A percentile compares a stretch with the other conserved stretches of the same genome.
Conservation (phyloP, 345 rosid species). For the Eutrema japonicum region DNA sequence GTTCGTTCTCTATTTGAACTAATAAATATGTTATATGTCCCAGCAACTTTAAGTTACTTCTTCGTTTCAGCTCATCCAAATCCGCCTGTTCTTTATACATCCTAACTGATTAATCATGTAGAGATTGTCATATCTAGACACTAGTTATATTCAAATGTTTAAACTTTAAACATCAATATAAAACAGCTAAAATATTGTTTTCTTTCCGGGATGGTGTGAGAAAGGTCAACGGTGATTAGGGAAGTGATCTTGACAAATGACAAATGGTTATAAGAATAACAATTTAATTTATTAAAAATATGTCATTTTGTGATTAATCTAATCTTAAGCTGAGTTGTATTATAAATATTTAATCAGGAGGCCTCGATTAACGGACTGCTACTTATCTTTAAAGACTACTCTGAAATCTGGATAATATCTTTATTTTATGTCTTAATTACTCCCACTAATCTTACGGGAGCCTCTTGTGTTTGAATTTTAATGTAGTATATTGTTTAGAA, state of each 20-base stretch:
- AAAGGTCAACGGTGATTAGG: constrained; percentile 36
- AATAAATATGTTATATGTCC: not conserved
- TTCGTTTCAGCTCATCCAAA: constrained; percentile 5
- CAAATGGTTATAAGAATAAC: constrained; percentile 26
- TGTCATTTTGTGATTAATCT: constrained; percentile 21
- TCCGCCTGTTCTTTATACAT: not conserved
- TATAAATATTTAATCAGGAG: constrained; percentile 8
- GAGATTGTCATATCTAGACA: constrained; percentile 28
- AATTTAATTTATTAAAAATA: constrained; percentile 2
- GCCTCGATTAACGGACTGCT: constrained; percentile 35
- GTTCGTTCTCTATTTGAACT: constrained; percentile 4
- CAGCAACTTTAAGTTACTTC: constrained; percentile 1
- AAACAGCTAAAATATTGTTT: constrained; percentile 24
- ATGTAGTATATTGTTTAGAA: constrained; percentile 9
- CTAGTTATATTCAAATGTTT: constrained; percentile 32
- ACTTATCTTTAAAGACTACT: constrained; percentile 26
- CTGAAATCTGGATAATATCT: constrained; percentile 12
- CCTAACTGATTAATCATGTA: constrained; percentile 19
- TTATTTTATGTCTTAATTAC: constrained; percentile 5
- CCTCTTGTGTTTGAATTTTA: constrained; percentile 24
- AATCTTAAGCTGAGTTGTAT: constrained; percentile 37
- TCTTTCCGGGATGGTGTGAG: constrained; percentile 26
- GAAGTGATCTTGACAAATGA: constrained; percentile 8
- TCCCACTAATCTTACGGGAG: constrained; percentile 33
- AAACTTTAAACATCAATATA: not conserved